A percentile compares a stretch with the other conserved stretches of the same genome.
These are phyloP conservation scores for Populus davidiana DNA, from an alignment of 345 rosid species.

Conservation along the genomic window DNA sequence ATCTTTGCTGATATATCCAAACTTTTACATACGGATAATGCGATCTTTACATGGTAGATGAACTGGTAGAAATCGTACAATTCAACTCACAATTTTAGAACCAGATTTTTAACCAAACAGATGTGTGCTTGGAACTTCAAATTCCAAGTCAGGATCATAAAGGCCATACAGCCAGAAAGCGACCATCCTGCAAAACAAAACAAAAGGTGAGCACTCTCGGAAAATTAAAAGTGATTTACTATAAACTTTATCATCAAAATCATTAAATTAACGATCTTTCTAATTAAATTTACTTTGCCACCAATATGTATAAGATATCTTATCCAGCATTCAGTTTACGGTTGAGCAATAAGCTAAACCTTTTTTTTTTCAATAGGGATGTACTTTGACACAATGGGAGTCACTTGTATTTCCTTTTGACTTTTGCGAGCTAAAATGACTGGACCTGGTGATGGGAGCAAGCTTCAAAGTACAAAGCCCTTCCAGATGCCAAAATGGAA, in stretches of 20 bases:
- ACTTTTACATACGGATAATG: background rate
- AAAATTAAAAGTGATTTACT: background rate
- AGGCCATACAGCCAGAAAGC: conserved; percentile 48
- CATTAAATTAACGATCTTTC: background rate
- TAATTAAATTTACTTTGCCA: background rate
- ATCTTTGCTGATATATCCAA: background rate
- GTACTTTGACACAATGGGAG: too few relatives aligned
- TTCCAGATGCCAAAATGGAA: background rate
- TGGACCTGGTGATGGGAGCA: too few relatives aligned
- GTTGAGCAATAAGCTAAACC: background rate
- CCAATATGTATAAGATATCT: background rate
- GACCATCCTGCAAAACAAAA: conserved; percentile 43
- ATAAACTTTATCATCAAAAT: background rate
- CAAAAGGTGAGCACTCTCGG: conserved; percentile 3
- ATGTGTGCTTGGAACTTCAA: conserved; percentile 30
- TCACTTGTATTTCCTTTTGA: too few relatives aligned
- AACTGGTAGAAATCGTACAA: background rate
- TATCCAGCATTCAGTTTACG: too few relatives aligned
- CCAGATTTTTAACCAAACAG: conserved; percentile 20
- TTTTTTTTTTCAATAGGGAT: too few relatives aligned
- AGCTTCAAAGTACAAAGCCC: too few relatives aligned
- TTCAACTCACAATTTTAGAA: conserved; percentile 43
- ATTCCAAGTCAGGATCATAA: conserved; percentile 57
- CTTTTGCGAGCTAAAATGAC: too few relatives aligned
- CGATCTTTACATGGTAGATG: background rate